These are phyloP conservation scores for Aspergillus sclerotiicarbonarius DNA, from an alignment of 495 filamentous ascomycete species.

Conservation along the genomic window DNA sequence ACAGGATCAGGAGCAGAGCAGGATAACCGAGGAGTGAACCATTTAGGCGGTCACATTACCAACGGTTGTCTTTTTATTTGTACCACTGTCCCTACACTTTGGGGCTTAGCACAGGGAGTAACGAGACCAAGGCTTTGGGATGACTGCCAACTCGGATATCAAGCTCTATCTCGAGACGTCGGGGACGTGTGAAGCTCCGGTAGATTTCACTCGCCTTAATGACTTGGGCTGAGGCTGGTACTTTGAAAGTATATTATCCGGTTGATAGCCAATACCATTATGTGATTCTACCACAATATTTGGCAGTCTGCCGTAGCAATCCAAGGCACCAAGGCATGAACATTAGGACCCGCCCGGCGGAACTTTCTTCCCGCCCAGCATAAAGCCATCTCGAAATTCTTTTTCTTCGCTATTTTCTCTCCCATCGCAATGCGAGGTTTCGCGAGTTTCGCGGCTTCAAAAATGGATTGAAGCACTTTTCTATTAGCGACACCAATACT, in stretches of 20 bases:
- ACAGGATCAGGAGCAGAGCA: constrained; percentile 11
- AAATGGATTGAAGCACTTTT: not conserved
- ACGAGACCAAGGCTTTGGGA: not conserved
- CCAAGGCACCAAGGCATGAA: constrained; percentile 4
- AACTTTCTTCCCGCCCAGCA: constrained; percentile 6
- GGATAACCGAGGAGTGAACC: not conserved
- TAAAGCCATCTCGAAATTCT: constrained; percentile 5
- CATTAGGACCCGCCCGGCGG: constrained; percentile 2
- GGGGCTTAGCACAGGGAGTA: not conserved
- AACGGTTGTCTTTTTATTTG: not conserved
- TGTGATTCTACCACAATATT: not conserved
- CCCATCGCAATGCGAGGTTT: not conserved
- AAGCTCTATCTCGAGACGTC: not conserved
- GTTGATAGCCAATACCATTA: not conserved
- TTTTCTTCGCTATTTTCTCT: not conserved
- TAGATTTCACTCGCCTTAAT: not conserved
- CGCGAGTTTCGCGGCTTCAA: not conserved
- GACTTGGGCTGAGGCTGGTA: not conserved
- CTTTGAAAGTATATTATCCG: constrained; percentile 6
- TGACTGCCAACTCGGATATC: not conserved
- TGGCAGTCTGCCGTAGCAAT: not conserved
- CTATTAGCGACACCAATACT: not conserved
- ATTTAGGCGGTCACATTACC: not conserved
- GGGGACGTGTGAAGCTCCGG: constrained; percentile 4
- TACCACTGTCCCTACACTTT: not conserved